Conservation (phyloP, 306 rosid species). For the Gynostemma pentaphyllum region DNA sequence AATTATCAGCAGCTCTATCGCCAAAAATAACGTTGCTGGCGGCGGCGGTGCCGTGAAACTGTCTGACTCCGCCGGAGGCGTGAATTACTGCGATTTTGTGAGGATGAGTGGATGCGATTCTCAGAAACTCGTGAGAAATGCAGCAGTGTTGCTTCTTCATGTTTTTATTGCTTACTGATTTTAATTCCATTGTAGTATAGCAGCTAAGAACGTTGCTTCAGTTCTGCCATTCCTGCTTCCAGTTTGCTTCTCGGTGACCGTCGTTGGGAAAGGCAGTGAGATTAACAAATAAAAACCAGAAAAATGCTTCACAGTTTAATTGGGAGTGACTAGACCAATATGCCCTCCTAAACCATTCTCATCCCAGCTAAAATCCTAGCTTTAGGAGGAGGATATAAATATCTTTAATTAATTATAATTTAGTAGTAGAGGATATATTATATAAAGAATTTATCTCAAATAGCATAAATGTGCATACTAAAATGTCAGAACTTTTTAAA, state of each 20-base stretch:
- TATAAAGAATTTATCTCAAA: no score
- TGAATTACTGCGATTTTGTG: constrained; percentile 55
- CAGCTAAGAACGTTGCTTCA: neutral
- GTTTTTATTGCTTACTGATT: neutral
- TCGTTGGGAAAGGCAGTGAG: no score
- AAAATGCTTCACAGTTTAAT: no score
- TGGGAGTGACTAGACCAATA: no score
- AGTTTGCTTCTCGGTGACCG: neutral
- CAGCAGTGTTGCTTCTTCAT: constrained; percentile 29
- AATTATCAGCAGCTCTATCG: constrained; percentile 4
- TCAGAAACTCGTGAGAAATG: constrained; percentile 55
- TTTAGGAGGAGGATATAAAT: no score
- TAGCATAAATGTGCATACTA: no score
- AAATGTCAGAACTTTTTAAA: no score
- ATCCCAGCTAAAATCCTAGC: no score
- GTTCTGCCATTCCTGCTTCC: neutral
- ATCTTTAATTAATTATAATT: no score
- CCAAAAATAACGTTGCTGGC: neutral
- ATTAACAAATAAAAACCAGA: no score
- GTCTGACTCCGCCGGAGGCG: constrained; percentile 38
- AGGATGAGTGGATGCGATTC: constrained; percentile 37
- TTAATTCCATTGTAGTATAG: neutral
- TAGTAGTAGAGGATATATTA: no score
- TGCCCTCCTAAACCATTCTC: no score
- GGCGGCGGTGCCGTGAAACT: constrained; percentile 10